Percentiles rank a stretch among this genome's conserved stretches.
phyloP scores from a whole-genome alignment of 495 filamentous ascomycete genomes.

The Aspergillus nanangensis region DNA sequence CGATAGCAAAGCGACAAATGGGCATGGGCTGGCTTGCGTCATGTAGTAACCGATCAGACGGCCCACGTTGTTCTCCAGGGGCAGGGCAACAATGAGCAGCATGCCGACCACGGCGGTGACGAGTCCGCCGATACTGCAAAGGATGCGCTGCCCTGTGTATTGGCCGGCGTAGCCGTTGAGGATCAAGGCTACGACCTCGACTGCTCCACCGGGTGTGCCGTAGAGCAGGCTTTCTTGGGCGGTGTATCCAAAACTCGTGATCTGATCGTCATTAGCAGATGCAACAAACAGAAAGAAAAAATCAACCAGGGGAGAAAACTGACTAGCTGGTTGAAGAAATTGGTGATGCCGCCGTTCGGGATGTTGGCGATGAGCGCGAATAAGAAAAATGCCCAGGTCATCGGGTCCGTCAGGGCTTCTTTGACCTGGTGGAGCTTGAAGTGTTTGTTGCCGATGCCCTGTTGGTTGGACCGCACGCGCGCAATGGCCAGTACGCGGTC shows the following conservation, averaged over 20 bases:
- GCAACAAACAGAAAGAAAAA: not conserved
- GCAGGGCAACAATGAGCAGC: conserved; percentile 62
- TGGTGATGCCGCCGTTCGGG: conserved; percentile 64
- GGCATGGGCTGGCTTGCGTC: conserved; percentile 52
- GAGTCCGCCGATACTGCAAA: conserved; percentile 37
- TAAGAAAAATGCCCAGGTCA: conserved; percentile 63
- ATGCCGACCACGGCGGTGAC: conserved; percentile 46
- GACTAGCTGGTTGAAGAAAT: conserved; percentile 64
- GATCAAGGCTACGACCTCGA: conserved; percentile 61
- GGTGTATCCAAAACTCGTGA: conserved; percentile 46
- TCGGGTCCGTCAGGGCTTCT: conserved; percentile 55
- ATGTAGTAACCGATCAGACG: conserved; percentile 62
- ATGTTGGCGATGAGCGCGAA: conserved; percentile 59
- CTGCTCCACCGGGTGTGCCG: conserved; percentile 60
- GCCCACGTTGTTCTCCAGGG: conserved; percentile 52
- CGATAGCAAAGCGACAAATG: conserved; percentile 41
- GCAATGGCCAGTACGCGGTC: conserved; percentile 59
- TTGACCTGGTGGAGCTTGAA: conserved; percentile 61
- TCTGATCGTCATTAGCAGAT: conserved; percentile 16
- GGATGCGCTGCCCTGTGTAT: conserved; percentile 50
- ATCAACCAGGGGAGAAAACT: conserved; percentile 2
- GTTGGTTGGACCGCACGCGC: conserved; percentile 58
- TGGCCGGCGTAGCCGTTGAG: conserved; percentile 58
- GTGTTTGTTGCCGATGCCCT: conserved; percentile 66
- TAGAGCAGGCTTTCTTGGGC: conserved; percentile 59